phyloP scores from a whole-genome alignment of 192 early-diverging fungal genomes.

The Pilaira anomala region DNA sequence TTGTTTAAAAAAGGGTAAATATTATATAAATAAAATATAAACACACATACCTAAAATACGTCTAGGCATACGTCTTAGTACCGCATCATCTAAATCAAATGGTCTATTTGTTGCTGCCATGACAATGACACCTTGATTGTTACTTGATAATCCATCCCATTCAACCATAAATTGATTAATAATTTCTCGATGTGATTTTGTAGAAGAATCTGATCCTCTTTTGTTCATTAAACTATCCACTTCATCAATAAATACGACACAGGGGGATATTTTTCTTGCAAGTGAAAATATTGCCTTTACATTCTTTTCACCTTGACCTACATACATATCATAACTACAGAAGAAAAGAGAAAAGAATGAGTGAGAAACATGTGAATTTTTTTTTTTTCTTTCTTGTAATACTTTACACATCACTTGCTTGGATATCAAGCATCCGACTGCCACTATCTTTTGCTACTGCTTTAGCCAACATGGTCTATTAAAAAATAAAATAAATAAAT shows the following conservation, averaged over 20 bases:
- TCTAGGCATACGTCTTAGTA: constrained; percentile 87
- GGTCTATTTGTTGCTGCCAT: constrained; percentile 95
- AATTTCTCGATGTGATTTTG: constrained; percentile 70
- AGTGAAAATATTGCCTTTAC: constrained; percentile 89
- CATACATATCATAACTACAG: constrained; percentile 73
- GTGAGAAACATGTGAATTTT: too few species aligned
- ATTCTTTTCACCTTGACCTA: constrained; percentile 97
- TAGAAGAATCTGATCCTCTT: constrained; percentile 50
- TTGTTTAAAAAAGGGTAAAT: not conserved
- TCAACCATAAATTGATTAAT: constrained; percentile 97
- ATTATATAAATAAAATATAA: constrained; percentile 6
- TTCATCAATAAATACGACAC: constrained; percentile 97
- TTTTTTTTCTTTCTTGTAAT: not conserved
- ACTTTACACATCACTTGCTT: constrained; percentile 63
- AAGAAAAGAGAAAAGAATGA: not conserved
- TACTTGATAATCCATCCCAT: constrained; percentile 84
- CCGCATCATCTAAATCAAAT: constrained; percentile 96
- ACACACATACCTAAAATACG: constrained; percentile 65
- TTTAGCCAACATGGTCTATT: constrained; percentile 73
- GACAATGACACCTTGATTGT: constrained; percentile 77
- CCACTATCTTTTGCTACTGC: constrained; percentile 83
- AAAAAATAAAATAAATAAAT: not conserved
- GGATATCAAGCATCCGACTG: constrained; percentile 72
- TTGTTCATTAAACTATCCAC: constrained; percentile 87
- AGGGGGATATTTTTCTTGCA: constrained; percentile 87